Base-by-base conservation (phyloP, 2,329 filamentous ascomycete species). In the Penicillium hordei region DNA sequence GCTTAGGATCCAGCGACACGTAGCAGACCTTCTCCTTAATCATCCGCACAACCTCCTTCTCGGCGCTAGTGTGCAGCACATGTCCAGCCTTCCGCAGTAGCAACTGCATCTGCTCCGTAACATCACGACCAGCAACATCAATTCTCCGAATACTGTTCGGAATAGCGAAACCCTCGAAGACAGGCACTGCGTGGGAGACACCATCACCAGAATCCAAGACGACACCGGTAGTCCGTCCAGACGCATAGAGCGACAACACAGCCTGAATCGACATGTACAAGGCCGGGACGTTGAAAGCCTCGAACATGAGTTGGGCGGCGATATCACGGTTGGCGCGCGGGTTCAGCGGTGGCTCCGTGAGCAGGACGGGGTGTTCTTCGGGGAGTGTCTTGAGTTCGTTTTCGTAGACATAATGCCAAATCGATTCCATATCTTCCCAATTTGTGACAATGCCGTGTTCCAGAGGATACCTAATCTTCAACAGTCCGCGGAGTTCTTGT, bases 361-460 rank as follows among this genome's bases (percentile, higher is more conserved):
- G 83, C 52, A 99, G 86, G 60, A 99, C 93, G 44, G 94, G 94
- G 76, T 99, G 94, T 88, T 99, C 94, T 83, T 99, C 94, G 76
- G 93, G 97, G 72, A 97, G 83, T 49, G 93, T 96, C 81, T 97
- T 97, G 69, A 99, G 77, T 63, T 95, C 94, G 72, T 97, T 93
- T 57, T 90, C 90, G 75, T 97, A 99, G 52, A 99, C 92, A 72
- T 96, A 94, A 70, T 95, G 90, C 94, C 94, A 99, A 78, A 99
- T 99, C 79, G 91, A 88, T 81, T 99, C 94, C 94, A 99, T 99
- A 73, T 99, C 94, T 73, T 97, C 94, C 94, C 94, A 99, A 77
- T 99, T 92, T 67, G 94, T 99, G 62, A 99, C 94, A 70, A 99
- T 95, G 68, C 94, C 94, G 75, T 99, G 94, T 79, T 97, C 94